A percentile compares a stretch with the other conserved stretches of the same genome.
phyloP scores from a whole-genome alignment of 768 basidiomycete genomes.

The Pleurotus sapidus region DNA sequence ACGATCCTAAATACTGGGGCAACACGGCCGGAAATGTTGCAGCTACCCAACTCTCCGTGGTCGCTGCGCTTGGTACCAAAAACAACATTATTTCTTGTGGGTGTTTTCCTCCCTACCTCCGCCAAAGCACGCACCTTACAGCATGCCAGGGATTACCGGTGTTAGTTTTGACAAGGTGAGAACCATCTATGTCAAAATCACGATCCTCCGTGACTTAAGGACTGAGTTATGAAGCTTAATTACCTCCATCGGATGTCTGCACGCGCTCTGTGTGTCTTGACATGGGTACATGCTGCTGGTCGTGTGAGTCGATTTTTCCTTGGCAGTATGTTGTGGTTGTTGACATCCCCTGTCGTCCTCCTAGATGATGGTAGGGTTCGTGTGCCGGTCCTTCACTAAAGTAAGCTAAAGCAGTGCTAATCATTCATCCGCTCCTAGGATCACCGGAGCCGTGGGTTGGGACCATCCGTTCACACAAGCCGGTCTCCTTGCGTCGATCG shows the following conservation, averaged over 20 bases:
- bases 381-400: no score
- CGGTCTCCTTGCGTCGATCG: constrained; percentile 31
- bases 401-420: no score
- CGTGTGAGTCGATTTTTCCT: constrained; percentile 28
- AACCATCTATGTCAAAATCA: neutral
- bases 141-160: constrained; percentile 43
- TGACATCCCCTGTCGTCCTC: neutral
- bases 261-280: constrained; percentile 40
- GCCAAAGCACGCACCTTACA: neutral
- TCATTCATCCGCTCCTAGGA: no score
- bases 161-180: constrained; percentile 42
- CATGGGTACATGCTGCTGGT: constrained; percentile 47
- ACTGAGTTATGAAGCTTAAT: constrained; percentile 32
- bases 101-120: constrained; percentile 3
- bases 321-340: neutral
- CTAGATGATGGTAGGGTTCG: constrained; percentile 18
- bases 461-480: constrained; percentile 28
- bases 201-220: neutral
- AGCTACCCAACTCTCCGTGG: constrained; percentile 47
- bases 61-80: constrained; percentile 57
- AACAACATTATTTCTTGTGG: constrained; percentile 49
- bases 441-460: constrained; percentile 11
- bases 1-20: constrained; percentile 35
- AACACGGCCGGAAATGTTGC: constrained; percentile 43
- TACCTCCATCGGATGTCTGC: constrained; percentile 47